These are phyloP conservation scores for Casuarina equisetifolia DNA, from an alignment of 306 rosid genomes.

Conservation along the genomic window DNA sequence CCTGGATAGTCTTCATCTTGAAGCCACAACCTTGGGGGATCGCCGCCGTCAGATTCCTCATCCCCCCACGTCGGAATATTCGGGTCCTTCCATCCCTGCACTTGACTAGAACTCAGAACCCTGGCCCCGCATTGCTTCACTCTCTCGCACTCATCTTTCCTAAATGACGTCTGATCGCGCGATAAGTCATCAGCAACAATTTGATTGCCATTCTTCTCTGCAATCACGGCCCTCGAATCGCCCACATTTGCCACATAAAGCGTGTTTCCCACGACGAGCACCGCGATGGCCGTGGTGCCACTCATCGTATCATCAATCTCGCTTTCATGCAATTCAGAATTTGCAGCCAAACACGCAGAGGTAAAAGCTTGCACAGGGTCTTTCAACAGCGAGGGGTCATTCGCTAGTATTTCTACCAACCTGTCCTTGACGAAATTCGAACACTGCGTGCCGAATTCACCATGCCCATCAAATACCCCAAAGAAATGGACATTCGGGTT, in stretches of 20 bases:
- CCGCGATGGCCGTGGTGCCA: conserved; percentile 91
- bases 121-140: conserved; percentile 78
- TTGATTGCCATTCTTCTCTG: conserved; percentile 72
- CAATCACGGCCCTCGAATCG: conserved; percentile 84
- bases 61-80: conserved; percentile 82
- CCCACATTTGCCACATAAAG: conserved; percentile 93
- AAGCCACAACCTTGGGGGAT: conserved; percentile 96
- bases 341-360: conserved; percentile 59
- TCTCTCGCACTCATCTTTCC: conserved; percentile 85
- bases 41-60: conserved; percentile 75
- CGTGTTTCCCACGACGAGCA: conserved; percentile 66
- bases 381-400: conserved; percentile 54
- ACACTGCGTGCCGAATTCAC: conserved; percentile 73
- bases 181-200: conserved; percentile 80
- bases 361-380: conserved; percentile 73
- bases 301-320: conserved; percentile 88
- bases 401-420: conserved; percentile 53
- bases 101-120: conserved; percentile 84
- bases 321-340: conserved; percentile 59
- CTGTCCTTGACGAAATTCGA: conserved; percentile 76
- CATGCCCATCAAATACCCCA: conserved; percentile 96
- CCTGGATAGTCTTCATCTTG: conserved; percentile 79
- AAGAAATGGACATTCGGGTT: conserved; percentile 76
- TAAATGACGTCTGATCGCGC: conserved; percentile 78
- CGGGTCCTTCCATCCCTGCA: conserved; percentile 88